phyloP scores from a whole-genome alignment of 2,329 filamentous ascomycete species.

The Fusarium stilboides region DNA sequence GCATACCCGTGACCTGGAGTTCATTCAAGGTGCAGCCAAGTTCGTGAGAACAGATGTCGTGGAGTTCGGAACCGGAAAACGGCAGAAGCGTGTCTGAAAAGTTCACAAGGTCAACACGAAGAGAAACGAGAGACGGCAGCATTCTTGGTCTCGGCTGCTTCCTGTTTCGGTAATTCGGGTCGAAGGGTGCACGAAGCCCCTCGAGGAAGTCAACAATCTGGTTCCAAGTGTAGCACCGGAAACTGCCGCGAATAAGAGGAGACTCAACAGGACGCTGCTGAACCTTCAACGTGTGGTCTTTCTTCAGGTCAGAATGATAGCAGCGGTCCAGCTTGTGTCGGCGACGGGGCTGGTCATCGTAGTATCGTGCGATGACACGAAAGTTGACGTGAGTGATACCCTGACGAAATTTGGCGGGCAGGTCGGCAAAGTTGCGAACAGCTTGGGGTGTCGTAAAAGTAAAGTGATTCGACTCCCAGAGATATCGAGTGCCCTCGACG shows the following conservation, averaged over 20 bases:
- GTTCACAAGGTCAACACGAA: constrained; percentile 70
- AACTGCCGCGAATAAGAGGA: constrained; percentile 65
- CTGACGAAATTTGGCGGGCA: constrained; percentile 60
- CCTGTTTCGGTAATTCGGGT: constrained; percentile 58
- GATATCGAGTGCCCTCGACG: constrained; percentile 63
- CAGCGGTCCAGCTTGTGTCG: constrained; percentile 60
- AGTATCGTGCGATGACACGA: constrained; percentile 69
- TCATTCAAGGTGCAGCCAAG: constrained; percentile 69
- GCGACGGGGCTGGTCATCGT: constrained; percentile 63
- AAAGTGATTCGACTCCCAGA: constrained; percentile 69
- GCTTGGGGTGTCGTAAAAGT: constrained; percentile 68
- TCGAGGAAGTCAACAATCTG: constrained; percentile 68
- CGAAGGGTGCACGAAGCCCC: constrained; percentile 66
- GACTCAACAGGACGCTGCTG: constrained; percentile 61
- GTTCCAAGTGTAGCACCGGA: constrained; percentile 69
- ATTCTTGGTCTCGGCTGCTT: constrained; percentile 59
- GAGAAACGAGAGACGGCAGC: constrained; percentile 62
- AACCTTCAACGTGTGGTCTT: constrained; percentile 60
- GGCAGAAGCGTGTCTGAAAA: constrained; percentile 64
- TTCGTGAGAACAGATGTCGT: constrained; percentile 68
- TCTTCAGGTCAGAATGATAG: constrained; percentile 62
- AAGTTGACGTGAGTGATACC: constrained; percentile 64
- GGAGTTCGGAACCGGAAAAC: constrained; percentile 63
- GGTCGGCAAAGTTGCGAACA: constrained; percentile 64
- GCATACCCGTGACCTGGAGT: constrained; percentile 67